Evolutionary conservation across 148 eudicot genomes (phyloP), one percentile per base, ranked within the genome.

Genomic region (Rhododendron ferrugineum): DNA sequence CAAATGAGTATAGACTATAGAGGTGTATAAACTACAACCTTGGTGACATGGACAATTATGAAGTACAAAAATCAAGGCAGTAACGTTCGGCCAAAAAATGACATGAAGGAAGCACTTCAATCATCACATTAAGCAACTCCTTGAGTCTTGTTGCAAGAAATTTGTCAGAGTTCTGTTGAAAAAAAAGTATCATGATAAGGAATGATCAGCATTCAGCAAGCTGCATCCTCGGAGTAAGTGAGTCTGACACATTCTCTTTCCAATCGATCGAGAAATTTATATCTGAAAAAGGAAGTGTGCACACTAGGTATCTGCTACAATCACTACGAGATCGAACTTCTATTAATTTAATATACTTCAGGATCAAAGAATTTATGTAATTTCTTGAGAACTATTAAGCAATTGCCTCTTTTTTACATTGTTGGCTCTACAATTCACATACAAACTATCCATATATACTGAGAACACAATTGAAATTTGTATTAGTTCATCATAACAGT

Each of bases 61-160:
- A 89, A 93, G 91, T 93, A 94, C 85, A 97, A 89, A 87, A 97
- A 87, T 93, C 93, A 46, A 97, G 98, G 85, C 99, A 93, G 88
- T 93, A 91, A 82, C 94, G 99, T 85, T 97, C 95, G 58, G 98
- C 98, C 26, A 98, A 91, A 89, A 92, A 92, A 88, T 97, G 99
- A 86, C 99, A 97, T 30, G 89, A 90, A 79, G 95, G 95, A 78
- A 94, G 89, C 88, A 87, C 90, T 84, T 92, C 94, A 82, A 91
- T 91, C 98, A 97, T 94, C 88, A 92, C 84, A 81, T 88, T 87
- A 62, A 91, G 93, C 89, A 97, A 84, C 58, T 91, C 93, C 85
- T 92, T 92, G 76, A 90, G 90, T 79, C 88, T 92, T 54, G 91
- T 90, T 34, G 95, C 89, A 84, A 94, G 89, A 88, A 92, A 92